These are phyloP conservation scores for Tubosaeta sp. DNA, from an alignment of 768 basidiomycete species.

Conservation along the genomic window DNA sequence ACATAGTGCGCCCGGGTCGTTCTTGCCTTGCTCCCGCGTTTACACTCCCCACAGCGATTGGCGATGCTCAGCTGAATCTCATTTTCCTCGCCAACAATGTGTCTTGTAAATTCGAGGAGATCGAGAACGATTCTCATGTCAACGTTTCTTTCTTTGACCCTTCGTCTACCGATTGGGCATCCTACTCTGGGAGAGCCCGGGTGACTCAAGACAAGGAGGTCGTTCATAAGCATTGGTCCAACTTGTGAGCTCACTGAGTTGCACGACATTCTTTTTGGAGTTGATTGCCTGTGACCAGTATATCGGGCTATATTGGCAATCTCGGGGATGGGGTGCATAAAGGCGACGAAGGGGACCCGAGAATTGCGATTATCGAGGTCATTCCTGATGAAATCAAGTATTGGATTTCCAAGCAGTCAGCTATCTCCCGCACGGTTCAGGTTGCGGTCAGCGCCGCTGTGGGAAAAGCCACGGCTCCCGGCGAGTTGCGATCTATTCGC, in stretches of 20 bases:
- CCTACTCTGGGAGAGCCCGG: constrained; percentile 69
- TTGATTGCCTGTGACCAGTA: constrained; percentile 32
- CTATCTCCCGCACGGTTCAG: constrained; percentile 55
- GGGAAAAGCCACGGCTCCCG: constrained; percentile 63
- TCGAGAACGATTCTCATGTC: constrained; percentile 69
- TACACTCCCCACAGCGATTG: constrained; percentile 33
- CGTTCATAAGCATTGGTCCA: constrained; percentile 65
- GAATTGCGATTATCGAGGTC: constrained; percentile 75
- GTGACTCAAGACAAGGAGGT: constrained; percentile 57
- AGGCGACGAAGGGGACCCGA: constrained; percentile 75
- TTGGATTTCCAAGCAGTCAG: constrained; percentile 64
- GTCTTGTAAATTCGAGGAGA: constrained; percentile 72
- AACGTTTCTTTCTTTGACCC: constrained; percentile 78
- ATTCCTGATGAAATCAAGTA: constrained; percentile 78
- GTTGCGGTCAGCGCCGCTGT: constrained; percentile 54
- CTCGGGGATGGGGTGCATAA: constrained; percentile 80
- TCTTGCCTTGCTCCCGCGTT: not conserved
- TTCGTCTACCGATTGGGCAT: constrained; percentile 72
- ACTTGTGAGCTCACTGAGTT: constrained; percentile 33
- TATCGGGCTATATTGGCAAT: constrained; percentile 80
- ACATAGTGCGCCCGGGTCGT: constrained; percentile 41
- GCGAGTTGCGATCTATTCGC: constrained; percentile 73
- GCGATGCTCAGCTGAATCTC: constrained; percentile 49
- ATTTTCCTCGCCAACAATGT: constrained; percentile 71
- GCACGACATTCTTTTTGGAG: not conserved